Base-by-base conservation (phyloP, 2,329 filamentous ascomycete species). In the Chrysosporium keratinophilum region DNA sequence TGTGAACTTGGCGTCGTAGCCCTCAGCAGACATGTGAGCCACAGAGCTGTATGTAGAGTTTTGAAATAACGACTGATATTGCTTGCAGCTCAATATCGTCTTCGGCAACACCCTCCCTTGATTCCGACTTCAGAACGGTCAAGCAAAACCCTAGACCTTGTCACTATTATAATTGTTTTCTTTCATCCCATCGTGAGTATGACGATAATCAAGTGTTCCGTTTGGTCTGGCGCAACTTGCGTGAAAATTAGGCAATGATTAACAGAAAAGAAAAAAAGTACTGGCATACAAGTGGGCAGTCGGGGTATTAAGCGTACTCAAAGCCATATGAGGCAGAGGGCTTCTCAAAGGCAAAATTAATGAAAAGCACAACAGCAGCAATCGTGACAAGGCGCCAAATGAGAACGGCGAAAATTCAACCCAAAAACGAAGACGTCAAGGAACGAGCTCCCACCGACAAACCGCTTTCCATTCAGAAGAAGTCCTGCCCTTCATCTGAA, bases 371-470 rank as follows among this genome's bases (percentile, higher is more conserved):
- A 37, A n/a, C 11, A 37, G 10, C 35, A 37, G n/a, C 35, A 12
- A 37, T 37, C 11, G 35, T 37, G n/a, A 37, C 11, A 37, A n/a
- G 3, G 11, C 2, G 10, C 11, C 3, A 37, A 12, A 37, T 12
- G 35, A 37, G 35, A 28, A 28, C 23, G 7, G 35, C 35, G n/a
- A 37, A 12, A 3, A 37, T 12, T 37, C 35, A 3, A 37, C 11
- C 10, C 10, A 12, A 10, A 10, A n/a, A 33, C 10, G 43, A 7
- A 47, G 23, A 17, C 23, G 23, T 56, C 49, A 61, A 48, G 48
- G 69, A 40, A 77, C 71, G 58, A 82, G 62, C 55, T 77, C 73
- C 79, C 79, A 83, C 61, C 73, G 70, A 5, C 74, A 74, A 62
- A 82, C 69, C 56, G 69, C 74, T 5, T 70, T 71, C 70, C 76